Evolutionary conservation across 1,139 yeast species (phyloP).

Genomic region (Yamadazyma conglobata): DNA sequence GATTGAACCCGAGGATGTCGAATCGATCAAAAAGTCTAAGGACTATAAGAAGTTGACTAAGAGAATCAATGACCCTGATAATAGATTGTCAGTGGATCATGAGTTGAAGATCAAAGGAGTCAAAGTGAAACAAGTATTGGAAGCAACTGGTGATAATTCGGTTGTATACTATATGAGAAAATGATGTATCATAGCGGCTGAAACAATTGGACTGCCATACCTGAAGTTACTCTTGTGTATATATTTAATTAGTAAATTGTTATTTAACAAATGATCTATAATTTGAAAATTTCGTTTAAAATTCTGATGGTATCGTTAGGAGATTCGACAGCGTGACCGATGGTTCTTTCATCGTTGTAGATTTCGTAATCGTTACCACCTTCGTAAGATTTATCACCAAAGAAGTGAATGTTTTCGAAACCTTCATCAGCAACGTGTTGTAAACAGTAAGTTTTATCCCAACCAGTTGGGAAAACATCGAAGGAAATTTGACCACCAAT

Average conservation of each 20-base stretch:
- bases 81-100: slow-evolving; percentile 45
- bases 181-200: background rate
- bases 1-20: slow-evolving; percentile 50
- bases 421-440: slow-evolving; percentile 85
- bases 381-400: slow-evolving; percentile 95
- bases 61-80: slow-evolving; percentile 32
- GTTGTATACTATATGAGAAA: slow-evolving; percentile 55
- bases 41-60: slow-evolving; percentile 22
- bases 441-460: slow-evolving; percentile 99
- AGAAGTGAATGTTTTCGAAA: slow-evolving; percentile 88
- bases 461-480: slow-evolving; percentile 99
- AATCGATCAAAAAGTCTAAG: slow-evolving; percentile 9
- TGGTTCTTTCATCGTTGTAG: slow-evolving; percentile 84
- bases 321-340: slow-evolving; percentile 86
- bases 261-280: slow-evolving; percentile 17
- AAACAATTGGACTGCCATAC: too few species aligned
- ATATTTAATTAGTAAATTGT: slow-evolving; percentile 1
- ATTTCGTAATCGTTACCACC: slow-evolving; percentile 99
- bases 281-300: slow-evolving; percentile 74
- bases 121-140: slow-evolving; percentile 50
- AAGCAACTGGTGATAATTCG: slow-evolving; percentile 60
- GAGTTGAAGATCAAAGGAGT: slow-evolving; percentile 20
- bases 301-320: slow-evolving; percentile 87
- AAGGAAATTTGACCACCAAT: slow-evolving; percentile 99
- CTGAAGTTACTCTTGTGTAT: slow-evolving; percentile 3